Evolutionary conservation across 2,329 filamentous ascomycete species (phyloP).

Genomic region (Phyllosticta paracitricarpa): DNA sequence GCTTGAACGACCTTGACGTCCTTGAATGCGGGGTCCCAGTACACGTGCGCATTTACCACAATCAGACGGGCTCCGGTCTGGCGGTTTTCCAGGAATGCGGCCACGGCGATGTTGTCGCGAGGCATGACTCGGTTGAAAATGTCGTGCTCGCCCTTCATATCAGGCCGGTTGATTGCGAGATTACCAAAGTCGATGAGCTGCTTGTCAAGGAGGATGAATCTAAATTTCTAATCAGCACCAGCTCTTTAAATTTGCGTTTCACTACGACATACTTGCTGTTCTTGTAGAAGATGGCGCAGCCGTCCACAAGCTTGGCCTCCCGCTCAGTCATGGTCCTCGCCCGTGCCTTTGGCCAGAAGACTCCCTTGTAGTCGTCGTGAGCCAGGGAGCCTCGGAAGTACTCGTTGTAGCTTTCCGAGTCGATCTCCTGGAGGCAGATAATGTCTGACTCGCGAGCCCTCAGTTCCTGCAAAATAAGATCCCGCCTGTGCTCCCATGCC

Average conservation of each 20-base stretch:
- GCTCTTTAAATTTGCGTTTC: not conserved
- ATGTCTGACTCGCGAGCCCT: slow-evolving; percentile 74
- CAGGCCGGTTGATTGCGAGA: slow-evolving; percentile 84
- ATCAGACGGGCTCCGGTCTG: slow-evolving; percentile 84
- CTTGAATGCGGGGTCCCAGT: slow-evolving; percentile 82
- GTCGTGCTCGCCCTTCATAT: slow-evolving; percentile 95
- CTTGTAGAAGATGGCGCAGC: slow-evolving; percentile 95
- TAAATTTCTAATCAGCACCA: slow-evolving; percentile 8
- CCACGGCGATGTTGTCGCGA: slow-evolving; percentile 89
- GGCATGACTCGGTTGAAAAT: slow-evolving; percentile 99
- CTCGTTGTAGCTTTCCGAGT: slow-evolving; percentile 82
- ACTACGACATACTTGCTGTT: slow-evolving; percentile 55
- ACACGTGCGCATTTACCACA: slow-evolving; percentile 86
- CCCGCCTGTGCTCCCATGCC: slow-evolving; percentile 76
- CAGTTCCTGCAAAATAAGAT: slow-evolving; percentile 76
- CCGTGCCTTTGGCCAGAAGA: slow-evolving; percentile 84
- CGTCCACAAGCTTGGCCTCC: slow-evolving; percentile 83
- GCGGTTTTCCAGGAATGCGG: slow-evolving; percentile 87
- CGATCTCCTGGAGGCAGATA: slow-evolving; percentile 87
- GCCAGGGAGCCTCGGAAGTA: slow-evolving; percentile 83
- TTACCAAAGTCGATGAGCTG: slow-evolving; percentile 86
- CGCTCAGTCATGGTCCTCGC: slow-evolving; percentile 86
- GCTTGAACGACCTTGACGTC: slow-evolving; percentile 97
- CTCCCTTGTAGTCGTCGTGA: slow-evolving; percentile 81
- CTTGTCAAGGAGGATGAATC: slow-evolving; percentile 83